Conservation (phyloP, 768 basidiomycete genomes). For the Lentinula edodes region DNA sequence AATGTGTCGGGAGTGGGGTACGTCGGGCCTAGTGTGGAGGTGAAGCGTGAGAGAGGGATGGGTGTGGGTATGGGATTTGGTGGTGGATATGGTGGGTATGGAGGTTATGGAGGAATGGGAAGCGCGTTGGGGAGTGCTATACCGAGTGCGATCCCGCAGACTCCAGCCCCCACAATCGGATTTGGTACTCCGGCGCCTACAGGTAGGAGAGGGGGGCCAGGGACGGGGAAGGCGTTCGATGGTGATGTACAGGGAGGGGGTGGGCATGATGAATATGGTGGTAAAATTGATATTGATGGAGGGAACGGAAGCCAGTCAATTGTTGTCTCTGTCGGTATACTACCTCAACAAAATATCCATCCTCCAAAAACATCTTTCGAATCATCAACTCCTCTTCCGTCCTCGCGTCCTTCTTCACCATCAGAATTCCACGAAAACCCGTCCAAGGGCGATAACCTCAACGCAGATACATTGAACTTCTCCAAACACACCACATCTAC, state of each 20-base stretch:
- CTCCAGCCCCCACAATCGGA: constrained; percentile 49
- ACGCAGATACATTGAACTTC: background rate
- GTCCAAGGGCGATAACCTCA: background rate
- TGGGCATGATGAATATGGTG: background rate
- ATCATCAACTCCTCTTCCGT: background rate
- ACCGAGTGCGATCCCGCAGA: constrained; percentile 33
- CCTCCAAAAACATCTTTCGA: background rate
- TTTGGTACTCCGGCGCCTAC: constrained; percentile 6
- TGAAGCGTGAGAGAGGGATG: constrained; percentile 51
- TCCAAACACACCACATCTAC: background rate
- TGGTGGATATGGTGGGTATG: constrained; percentile 11
- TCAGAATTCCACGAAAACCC: background rate
- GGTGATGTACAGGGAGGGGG: constrained; percentile 3
- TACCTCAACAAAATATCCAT: constrained; percentile 16
- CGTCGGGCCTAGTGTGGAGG: constrained; percentile 58
- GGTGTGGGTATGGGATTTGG: constrained; percentile 21
- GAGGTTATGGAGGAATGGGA: background rate
- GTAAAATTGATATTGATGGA: background rate
- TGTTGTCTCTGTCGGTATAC: constrained; percentile 63
- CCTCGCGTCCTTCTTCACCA: background rate
- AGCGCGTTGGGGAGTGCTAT: background rate
- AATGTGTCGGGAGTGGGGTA: constrained; percentile 14
- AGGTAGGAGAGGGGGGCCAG: constrained; percentile 19
- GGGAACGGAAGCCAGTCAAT: constrained; percentile 47
- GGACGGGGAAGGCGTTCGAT: constrained; percentile 8